Evolutionary conservation across 148 eudicot species (phyloP), one percentile per base, ranked within the genome.

Genomic region (Bassia scoparia): DNA sequence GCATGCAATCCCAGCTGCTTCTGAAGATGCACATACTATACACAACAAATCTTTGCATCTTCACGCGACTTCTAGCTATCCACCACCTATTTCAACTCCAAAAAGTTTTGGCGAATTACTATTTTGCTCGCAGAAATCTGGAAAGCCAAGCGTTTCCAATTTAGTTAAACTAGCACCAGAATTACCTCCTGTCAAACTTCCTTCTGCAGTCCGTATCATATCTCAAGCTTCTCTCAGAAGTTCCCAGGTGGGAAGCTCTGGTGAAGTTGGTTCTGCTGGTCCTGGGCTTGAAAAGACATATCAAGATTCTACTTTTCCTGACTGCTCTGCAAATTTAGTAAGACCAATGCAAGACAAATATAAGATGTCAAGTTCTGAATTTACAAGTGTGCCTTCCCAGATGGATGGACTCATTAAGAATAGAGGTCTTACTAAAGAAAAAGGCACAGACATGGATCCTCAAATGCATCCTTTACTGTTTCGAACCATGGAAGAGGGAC

Each of bases 181-280:
- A 78, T 83, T 95, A 83, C 99, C 99, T 70, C 99, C 99, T 81
- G 92, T 95, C 56, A 91, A 91, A 84, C 97, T 95, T 76, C 99
- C 99, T 56, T 83, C 99, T 61, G 87, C 96, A 66, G 99, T 88
- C 53, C 90, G 97, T 48, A 74, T 95, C 50, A 95, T 95, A 76
- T 81, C 97, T 53, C 90, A 86, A 78, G 88, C 93, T 67, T 85
- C 90, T 74, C 79, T 89, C 73, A 85, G 84, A 81, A 82, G 68
- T 71, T 84, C 85, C 55, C 88, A 83, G 68, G 81, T 73, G 72
- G 86, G 82, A 68, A 50, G 85, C 72, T 77, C 83, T 34, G 34
- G 70, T 54, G 84, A 61, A 61, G 63, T 68, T 80, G 64, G 68
- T 43, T 69, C 79, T 71, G 50, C 71, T 77, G 70, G 71, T 74